Base-by-base conservation (phyloP, 495 filamentous ascomycete genomes). In the Gamarada debralockiae region DNA sequence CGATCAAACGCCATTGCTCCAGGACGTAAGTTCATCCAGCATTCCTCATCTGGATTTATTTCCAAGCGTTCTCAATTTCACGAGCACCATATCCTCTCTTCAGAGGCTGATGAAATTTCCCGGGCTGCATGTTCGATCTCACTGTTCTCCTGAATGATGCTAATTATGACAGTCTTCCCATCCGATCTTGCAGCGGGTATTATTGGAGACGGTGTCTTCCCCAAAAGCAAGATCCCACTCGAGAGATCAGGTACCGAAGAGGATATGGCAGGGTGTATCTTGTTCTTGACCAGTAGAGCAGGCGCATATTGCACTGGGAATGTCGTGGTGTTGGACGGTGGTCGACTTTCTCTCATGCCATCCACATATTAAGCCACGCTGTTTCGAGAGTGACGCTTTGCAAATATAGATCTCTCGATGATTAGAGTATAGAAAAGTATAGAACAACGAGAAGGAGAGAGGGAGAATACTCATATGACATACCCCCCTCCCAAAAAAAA, bases 1-100 rank as follows among this genome's bases (percentile, higher is more conserved):
- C 70, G 82, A 0, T 68, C 77, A 4, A 89, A 88, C 68, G 75
- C 75, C 15, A 74, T 89, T 31, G 79, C 81, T 4, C 84, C 86
- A 15, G 86, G 85, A 17, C 65, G 82, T 85, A 66, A 74, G 79
- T 71, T 46, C 31, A 29, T n/a, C n/a, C 23, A 29, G 27, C n/a
- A n/a, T n/a, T n/a, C 4, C 27, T 29, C 27, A 29, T 29, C 5
- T 29, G 27, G 4, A 29, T 10, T 29, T 29, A 10, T 5, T 10
- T 29, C 27, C 27, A 29, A 29, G 27, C 24, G 15, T 31, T 21
- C 21, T 6, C 43, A 21, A 7, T 25, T 47, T 29, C 4, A 22
- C 3, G 40, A 44, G 24, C 20, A 44, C 6, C 7, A 18, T 22
- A 21, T 48, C 31, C 45, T 24, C 34, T 10, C 43, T 27, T 22